Evolutionary conservation across 371 early-diverging fungal genomes (phyloP), one percentile per base, ranked within the genome.

Genomic region (Cokeromyces recurvatus): DNA sequence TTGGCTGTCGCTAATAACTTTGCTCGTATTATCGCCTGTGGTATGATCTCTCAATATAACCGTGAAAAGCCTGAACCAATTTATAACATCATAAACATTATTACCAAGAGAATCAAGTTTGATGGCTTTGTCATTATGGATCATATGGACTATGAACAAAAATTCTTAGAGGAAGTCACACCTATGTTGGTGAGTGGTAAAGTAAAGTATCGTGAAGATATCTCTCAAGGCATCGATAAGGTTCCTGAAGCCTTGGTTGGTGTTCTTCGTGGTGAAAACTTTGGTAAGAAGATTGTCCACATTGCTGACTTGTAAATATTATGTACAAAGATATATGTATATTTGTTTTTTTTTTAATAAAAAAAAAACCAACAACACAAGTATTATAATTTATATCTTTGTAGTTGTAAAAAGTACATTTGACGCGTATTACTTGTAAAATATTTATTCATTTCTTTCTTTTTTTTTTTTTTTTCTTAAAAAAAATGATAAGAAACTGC

Each of bases 221-320:
- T 92, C 29, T 63, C 71, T 10, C 71, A 83, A 14, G 94, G 94
- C 10, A 69, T 91, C 41, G 90, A 89, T 41, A 83, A 78, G 39
- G 80, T 86, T 7, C 91, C 91, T n/a, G 62, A 70, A 25, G 90
- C 86, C 0, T 70, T 90, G 31, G 54, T 87, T 15, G 81, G 77
- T 35, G 63, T 92, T 48, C 71, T 90, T 38, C 76, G 79, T 40
- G 91, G 91, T 19, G 75, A 65, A 15, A 91, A 91, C 74, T 80
- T 81, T 50, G 94, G 94, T 50, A 93, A 93, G 79, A 72, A 79
- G 61, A 55, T 90, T 19, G 74, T 92, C 55, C 81, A 87, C 66
- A 78, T 85, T 53, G 71, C 71, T 31, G 67, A 72, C 21, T 19
- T 55, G n/a, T n/a, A n/a, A n/a, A n/a, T n/a, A n/a, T n/a, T n/a